phyloP scores from a whole-genome alignment of 352 stramenopile species.

The Aphanomyces cochlioides region DNA sequence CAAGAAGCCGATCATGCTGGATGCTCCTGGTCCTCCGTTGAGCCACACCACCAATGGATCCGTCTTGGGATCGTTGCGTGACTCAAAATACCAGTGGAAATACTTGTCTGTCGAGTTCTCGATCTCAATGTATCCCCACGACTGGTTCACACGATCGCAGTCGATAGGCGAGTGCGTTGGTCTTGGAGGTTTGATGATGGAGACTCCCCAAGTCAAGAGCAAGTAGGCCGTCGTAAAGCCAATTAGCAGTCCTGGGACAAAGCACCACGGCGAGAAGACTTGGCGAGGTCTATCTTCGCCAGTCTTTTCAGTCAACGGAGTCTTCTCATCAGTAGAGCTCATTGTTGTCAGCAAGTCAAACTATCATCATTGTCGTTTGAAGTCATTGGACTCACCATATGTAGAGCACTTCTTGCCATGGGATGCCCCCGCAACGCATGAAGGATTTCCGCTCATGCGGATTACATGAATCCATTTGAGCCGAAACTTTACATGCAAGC shows the following conservation, averaged over 20 bases:
- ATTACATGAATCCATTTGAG: too few species aligned
- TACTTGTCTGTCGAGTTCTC: constrained; percentile 81
- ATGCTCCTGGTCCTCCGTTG: constrained; percentile 60
- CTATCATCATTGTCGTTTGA: too few species aligned
- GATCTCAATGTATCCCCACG: constrained; percentile 82
- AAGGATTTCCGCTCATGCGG: too few species aligned
- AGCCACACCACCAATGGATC: constrained; percentile 60
- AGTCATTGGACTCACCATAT: too few species aligned
- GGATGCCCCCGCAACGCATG: too few species aligned
- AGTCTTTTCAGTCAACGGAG: background rate
- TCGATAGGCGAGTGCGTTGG: background rate
- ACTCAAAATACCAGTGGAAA: constrained; percentile 97
- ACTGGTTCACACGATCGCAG: constrained; percentile 64
- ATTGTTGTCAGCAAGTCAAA: background rate
- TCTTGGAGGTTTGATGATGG: background rate
- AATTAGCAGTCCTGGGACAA: background rate
- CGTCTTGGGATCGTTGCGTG: constrained; percentile 52
- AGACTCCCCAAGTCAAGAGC: background rate
- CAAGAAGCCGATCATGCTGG: constrained; percentile 46
- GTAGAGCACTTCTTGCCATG: too few species aligned
- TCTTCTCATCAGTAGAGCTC: background rate
- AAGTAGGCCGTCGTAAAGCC: background rate
- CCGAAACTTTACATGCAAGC: too few species aligned
- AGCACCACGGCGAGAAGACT: background rate
- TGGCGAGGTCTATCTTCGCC: background rate